Base-by-base conservation (phyloP, 805 yeast genomes). In the Tetrapisispora pingtungensis region DNA sequence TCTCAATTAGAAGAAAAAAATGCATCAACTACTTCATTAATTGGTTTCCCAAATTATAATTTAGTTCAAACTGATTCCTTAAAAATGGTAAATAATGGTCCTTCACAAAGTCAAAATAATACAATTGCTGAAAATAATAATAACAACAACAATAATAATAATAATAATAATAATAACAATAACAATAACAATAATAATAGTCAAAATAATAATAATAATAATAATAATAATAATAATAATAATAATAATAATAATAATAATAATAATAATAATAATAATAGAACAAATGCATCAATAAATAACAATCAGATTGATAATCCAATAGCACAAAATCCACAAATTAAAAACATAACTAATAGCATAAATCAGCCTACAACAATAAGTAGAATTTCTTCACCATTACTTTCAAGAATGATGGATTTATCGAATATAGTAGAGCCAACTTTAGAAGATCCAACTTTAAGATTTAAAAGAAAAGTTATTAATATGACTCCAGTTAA, bases 341-440 rank as follows among this genome's bases (percentile, higher is more conserved):
- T 19, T 19, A 35, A 41, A 33, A 36, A 17, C 30, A 41, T 19
- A 19, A 32, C 12, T 37, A 36, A 31, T 37, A 37, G 17, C 36
- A 37, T 32, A 22, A 37, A 13, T 33, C 40, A 37, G 6, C 32
- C 49, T 46, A 33, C 35, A 22, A 48, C 61, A n/a, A 55, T 57
- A 13, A 59, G 64, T 41, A 53, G 66, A 41, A 56, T 59, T 17
- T 59, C 66, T 3, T 62, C 66, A 4, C 66, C 66, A 2, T 43
- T 62, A 36, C 48, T 62, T 15, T 54, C 65, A 14, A 50, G 65
- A 48, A 62, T 62, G 66, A 62, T 61, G 64, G 66, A 62, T 45
- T 49, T 61, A 33, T 60, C 65, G 3, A 61, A 61, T 44, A 62
- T 62, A 19, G 61, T 62, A 12, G 66, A 62, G 41, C 66, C 66